Base-by-base conservation (phyloP, 2,329 filamentous ascomycete genomes). In the Xylaria polymorpha region DNA sequence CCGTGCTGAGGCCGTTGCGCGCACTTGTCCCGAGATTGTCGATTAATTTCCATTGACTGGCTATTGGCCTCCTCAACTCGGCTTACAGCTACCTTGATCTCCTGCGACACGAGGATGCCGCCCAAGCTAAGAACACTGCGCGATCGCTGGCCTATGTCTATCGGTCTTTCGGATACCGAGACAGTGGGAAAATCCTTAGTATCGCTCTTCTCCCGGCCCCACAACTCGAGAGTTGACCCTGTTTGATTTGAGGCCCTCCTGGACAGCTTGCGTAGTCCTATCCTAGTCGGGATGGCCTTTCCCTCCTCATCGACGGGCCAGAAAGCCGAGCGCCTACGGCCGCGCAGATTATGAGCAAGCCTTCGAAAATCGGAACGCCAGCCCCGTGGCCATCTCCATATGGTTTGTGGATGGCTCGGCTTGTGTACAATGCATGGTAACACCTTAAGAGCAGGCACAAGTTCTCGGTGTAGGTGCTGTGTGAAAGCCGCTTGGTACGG, bases 71-170 rank as follows among this genome's bases (percentile, higher is more conserved):
- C 75, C 35, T 80, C 78, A 7, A 79, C 72, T 55, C 73, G 73
- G 35, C 72, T 72, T 59, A 83, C 80, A 57, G 88, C 84, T n/a
- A 90, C 84, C 8, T 84, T 85, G 64, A 90, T 85, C 73, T 91
- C 87, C 70, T 88, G 86, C 29, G 86, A 87, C 7, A 90, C 85
- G 81, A 90, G 85, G 75, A 90, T 91, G 25, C 88, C 87, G 7
- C 87, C 87, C 59, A 84, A 82, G 9, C 76, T 74, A 8, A 71
- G 70, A 5, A 68, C 59, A 35, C 66, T 61, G 39, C 61, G 63
- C 41, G 63, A 15, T n/a, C 72, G 70, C 68, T 70, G n/a, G 51
- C 58, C 43, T 44, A 71, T 60, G 55, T 50, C 64, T 15, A 59
- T 67, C 48, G 51, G 48, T 41, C 56, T 65, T 48, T 68, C 61